Evolutionary conservation across 768 basidiomycete genomes (phyloP).

Genomic region (Mycena latifolia): DNA sequence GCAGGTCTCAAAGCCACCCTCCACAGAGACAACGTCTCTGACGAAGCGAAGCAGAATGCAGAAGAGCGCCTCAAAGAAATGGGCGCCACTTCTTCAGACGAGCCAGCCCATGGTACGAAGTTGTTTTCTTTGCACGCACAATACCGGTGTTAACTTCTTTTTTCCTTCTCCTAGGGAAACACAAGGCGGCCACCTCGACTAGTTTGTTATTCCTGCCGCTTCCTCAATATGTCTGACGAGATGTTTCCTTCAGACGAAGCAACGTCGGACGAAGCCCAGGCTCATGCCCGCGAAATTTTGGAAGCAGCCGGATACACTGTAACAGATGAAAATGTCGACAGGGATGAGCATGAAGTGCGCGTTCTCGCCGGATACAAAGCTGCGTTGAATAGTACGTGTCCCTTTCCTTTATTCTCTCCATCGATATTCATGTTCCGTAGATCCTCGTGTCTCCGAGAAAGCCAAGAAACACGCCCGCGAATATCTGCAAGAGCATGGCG

Average conservation of each 20-base stretch:
- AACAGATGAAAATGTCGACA: constrained; percentile 21
- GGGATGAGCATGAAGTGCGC: constrained; percentile 55
- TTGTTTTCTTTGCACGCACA: background rate
- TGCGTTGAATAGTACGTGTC: constrained; percentile 58
- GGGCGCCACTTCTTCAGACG: constrained; percentile 36
- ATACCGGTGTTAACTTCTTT: background rate
- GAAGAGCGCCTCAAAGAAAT: constrained; percentile 53
- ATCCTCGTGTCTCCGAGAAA: constrained; percentile 59
- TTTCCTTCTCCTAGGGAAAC: constrained; percentile 61
- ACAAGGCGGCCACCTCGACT: constrained; percentile 62
- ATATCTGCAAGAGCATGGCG: constrained; percentile 48
- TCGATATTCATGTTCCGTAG: constrained; percentile 39
- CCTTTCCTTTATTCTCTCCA: background rate
- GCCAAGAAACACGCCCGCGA: constrained; percentile 63
- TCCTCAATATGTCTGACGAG: background rate
- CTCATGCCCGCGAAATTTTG: constrained; percentile 66
- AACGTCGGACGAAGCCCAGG: constrained; percentile 63
- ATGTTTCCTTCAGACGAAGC: constrained; percentile 51
- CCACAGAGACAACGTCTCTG: constrained; percentile 63
- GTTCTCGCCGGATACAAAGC: constrained; percentile 71
- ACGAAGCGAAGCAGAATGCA: constrained; percentile 59
- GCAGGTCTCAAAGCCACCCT: constrained; percentile 65
- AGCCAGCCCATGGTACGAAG: background rate
- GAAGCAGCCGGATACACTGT: constrained; percentile 54
- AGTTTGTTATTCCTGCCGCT: constrained; percentile 44